Base-by-base conservation (phyloP, 805 yeast species). In the Candida mattraensis region DNA sequence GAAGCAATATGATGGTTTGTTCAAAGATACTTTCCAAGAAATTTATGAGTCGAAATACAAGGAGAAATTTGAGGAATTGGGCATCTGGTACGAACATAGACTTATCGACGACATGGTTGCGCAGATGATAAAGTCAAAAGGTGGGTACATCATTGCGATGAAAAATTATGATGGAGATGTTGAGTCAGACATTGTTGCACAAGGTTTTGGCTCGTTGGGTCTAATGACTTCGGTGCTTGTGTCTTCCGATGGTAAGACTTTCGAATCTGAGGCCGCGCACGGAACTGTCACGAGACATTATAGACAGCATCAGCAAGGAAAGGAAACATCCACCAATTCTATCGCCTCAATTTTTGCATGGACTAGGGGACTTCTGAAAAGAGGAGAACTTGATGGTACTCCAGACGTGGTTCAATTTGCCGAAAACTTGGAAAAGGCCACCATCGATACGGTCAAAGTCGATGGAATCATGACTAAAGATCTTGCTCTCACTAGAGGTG, bases 81-180 rank as follows among this genome's bases (percentile, higher is more conserved):
- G 88, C n/a, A 84, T 89, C 62, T 88, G 95, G 95, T 89, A 85
- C 65, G 97, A 91, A 69, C 98, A 91, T 69, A 80, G 98, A 54
- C 72, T 91, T 51, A 91, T 91, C 51, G 98, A 91, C 66, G 98
- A 91, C 62, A 91, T 91, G 98, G 98, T 91, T 33, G 98, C 98
- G 15, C 97, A 91, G 71, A 89, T 91, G 97, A 70, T 91, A 62
- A 91, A 91, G 71, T 87, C 96, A 29, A 80, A 77, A 58, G 98
- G 98, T 55, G 97, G 98, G 5, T 91, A 72, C 63, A 83, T 91
- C 54, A 86, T 91, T 66, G 98, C 98, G 30, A 78, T 91, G 83
- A 91, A 91, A 73, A 91, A 91, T 71, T 91, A 91, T 67, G 98
- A 91, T 63, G 98, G 98, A 64, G 98, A 91, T 61, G 98, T 91